Base-by-base conservation (phyloP, 2,329 filamentous ascomycete species). In the Boeremia exigua region DNA sequence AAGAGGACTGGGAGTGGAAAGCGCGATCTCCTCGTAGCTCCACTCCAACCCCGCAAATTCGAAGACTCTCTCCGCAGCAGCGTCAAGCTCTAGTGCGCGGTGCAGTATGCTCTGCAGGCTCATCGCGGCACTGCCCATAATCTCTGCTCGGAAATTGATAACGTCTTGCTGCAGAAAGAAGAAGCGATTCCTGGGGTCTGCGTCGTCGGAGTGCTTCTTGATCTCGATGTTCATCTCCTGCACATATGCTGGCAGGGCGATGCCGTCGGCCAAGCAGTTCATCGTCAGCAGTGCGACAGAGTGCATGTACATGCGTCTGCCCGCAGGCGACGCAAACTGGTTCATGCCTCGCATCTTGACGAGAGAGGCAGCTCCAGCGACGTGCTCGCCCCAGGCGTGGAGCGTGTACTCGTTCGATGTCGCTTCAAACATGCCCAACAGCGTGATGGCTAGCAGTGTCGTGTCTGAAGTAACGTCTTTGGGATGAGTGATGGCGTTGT, bases 361-460 rank as follows among this genome's bases (percentile, higher is more conserved):
- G 2, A 77, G 62, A 3, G 67, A 68, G 2, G 69, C 63, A 0
- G 71, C 69, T 15, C 75, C 75, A 9, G 70, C 61, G n/a, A 77
- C 68, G 48, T 77, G 75, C 28, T 70, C 69, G 29, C 55, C 64
- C 69, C 70, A 77, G 5, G 67, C 69, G n/a, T 49, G 36, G 1
- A 77, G 50, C 0, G 68, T 67, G 7, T 58, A 57, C 2, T 72
- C 62, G 37, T 73, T 73, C 17, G 56, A 68, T 4, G 71, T 72
- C 6, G 71, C 67, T 54, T 77, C 75, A 39, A 73, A 75, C 38
- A 73, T 60, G 19, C 68, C 65, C 2, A 75, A 58, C 1, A 73
- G 56, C 3, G 71, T 69, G 4, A 72, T 70, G 0, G 71, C 66
- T 0, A 72, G 54, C 1, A 75, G 54, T 2, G 71, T 74, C n/a